These are phyloP conservation scores for Ogataea trehalophila DNA, from an alignment of 805 yeast genomes.

Conservation along the genomic window DNA sequence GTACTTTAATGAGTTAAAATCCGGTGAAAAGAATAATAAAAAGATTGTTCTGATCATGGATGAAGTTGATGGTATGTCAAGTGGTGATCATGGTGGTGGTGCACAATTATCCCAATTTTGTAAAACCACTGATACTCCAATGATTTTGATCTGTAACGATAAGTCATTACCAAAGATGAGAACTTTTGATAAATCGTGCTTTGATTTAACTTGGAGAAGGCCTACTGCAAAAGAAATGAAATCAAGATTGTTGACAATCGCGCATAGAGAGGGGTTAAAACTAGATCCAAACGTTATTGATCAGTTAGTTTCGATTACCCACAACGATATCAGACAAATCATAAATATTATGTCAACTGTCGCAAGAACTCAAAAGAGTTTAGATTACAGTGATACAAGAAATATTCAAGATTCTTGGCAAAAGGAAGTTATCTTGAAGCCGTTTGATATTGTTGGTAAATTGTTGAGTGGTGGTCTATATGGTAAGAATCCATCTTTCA, in stretches of 20 bases:
- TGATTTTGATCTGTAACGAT: constrained; percentile 92
- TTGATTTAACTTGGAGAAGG: constrained; percentile 80
- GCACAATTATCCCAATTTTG: constrained; percentile 90
- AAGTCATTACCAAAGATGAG: constrained; percentile 91
- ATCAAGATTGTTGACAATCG: constrained; percentile 85
- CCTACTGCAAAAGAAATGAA: constrained; percentile 81
- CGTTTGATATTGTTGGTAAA: constrained; percentile 81
- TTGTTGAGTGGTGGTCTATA: constrained; percentile 59
- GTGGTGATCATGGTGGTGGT: constrained; percentile 98
- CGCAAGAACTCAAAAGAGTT: constrained; percentile 60
- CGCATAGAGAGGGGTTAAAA: constrained; percentile 75
- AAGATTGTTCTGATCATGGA: constrained; percentile 90
- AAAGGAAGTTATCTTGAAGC: constrained; percentile 84
- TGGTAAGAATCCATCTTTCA: constrained; percentile 44
- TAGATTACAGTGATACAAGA: constrained; percentile 61
- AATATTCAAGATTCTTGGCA: constrained; percentile 71
- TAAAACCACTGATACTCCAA: constrained; percentile 78
- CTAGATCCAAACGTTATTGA: constrained; percentile 78
- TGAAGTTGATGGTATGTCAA: constrained; percentile 99
- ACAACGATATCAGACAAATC: constrained; percentile 91
- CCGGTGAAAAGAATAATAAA: constrained; percentile 29
- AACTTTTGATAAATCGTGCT: constrained; percentile 81
- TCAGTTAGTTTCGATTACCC: constrained; percentile 76
- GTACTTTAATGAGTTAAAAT: constrained; percentile 42
- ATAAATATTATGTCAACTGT: constrained; percentile 85